phyloP scores from a whole-genome alignment of 768 basidiomycete genomes.

The Trichaptum fuscoviolaceum region DNA sequence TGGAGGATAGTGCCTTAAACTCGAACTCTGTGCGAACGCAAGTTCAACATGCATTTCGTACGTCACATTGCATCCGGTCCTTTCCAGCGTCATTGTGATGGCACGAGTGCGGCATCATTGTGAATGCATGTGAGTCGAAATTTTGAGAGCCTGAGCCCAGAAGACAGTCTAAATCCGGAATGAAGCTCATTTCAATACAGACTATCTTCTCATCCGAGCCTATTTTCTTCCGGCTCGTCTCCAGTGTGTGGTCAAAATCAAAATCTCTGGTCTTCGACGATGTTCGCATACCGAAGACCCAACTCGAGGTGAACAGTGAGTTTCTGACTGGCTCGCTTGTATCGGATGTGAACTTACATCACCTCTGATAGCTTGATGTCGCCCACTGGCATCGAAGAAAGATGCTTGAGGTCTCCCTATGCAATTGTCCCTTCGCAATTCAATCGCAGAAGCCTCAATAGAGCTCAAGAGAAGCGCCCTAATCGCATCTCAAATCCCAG shows the following conservation, averaged over 20 bases:
- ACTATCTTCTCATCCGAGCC: background rate
- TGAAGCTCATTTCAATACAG: background rate
- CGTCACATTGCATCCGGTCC: background rate
- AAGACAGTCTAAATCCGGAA: background rate
- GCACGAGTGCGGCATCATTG: too few species aligned
- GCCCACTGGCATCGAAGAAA: background rate
- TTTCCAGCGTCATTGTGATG: background rate
- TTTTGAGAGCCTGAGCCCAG: background rate
- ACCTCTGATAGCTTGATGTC: background rate
- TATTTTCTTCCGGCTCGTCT: background rate
- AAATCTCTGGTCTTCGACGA: background rate
- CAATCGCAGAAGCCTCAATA: too few species aligned
- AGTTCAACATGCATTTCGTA: background rate
- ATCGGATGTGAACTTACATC: background rate
- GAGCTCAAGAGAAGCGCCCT: too few species aligned
- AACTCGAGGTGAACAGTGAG: background rate
- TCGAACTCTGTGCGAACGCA: background rate
- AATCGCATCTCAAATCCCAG: too few species aligned
- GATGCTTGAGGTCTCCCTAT: background rate
- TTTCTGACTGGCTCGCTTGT: background rate
- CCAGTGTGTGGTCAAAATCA: background rate
- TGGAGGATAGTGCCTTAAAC: background rate
- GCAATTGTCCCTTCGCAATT: background rate
- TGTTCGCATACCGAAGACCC: background rate
- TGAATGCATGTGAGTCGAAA: too few species aligned